Evolutionary conservation across 2,329 filamentous ascomycete species (phyloP), one percentile per base, ranked within the genome.

Genomic region (Rhynchosporium agropyri): DNA sequence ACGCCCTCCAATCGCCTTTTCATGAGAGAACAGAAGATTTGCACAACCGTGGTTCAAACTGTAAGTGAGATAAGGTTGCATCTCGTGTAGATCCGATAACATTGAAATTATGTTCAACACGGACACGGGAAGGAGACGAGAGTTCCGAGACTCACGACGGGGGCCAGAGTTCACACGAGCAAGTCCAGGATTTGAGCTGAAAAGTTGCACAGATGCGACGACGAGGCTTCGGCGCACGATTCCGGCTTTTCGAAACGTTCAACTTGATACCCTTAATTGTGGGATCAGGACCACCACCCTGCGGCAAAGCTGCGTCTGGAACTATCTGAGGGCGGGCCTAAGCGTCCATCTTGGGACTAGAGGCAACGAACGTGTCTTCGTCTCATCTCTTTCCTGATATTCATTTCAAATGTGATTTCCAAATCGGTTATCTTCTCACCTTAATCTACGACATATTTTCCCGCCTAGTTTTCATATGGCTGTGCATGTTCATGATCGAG

Each of bases 11-110:
- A 20, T 20, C 20, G 20, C 20, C 1, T 20, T 20, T 1, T 20
- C 20, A 20, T 20, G 1, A 20, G 20, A 20, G 20, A 20, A 20
- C 20, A 20, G 20, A 20, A 20, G 20, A 20, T 20, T 20, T 20
- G 20, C 20, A 20, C 20, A 20, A 20, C 3, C 31, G n/a, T 13
- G 6, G n/a, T 26, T 33, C 50, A 53, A 61, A 12, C 50, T 5
- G 42, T 13, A 20, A 20, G 20, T 20, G 20, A 55, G 59, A 61
- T 56, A 56, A 49, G 50, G 51, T 61, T 61, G 50, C 42, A 61
- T 40, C 38, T 43, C 20, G 42, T 46, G 42, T 13, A 46, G 45
- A 26, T 53, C 50, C 26, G 36, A n/a, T 20, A 31, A n/a, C 26
- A 6, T 40, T 36, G 42, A n/a, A n/a, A 43, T n/a, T 13, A 43